Evolutionary conservation across 169 alveolate genomes (phyloP), one percentile per base, ranked within the genome.

Genomic region (Cryptosporidium muris): DNA sequence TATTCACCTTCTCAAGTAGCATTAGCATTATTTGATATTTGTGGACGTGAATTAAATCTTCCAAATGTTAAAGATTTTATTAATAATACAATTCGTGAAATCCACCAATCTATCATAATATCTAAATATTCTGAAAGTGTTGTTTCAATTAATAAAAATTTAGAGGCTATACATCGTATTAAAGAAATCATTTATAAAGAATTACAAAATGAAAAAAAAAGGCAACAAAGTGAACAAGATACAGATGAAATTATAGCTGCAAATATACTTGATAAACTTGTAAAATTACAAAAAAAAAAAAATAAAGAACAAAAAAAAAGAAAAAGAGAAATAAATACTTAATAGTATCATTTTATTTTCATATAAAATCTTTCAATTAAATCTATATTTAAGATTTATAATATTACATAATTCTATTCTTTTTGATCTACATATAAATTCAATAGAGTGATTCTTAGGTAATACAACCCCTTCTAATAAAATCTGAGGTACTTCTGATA

Each of bases 1-100:
- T 74, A 74, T 49, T 58, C 85, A 11, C 85, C 85, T 2, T 74
- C 85, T n/a, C 85, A 74, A 34, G 34, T 74, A 12, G 54, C 85
- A 40, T 47, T 74, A 9, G 45, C 85, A 4, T 68, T 74, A 43
- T 74, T 74, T 56, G 85, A 74, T 56, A 74, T 74, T 34, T 45
- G 74, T 49, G 85, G 74, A 25, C 54, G 67, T 58, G 85, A 74
- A 58, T 63, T 74, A 4, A 74, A 58, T 74, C 48, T 74, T 47
- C 85, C 85, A 7, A 38, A 74, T 74, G 54, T 68, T n/a, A 51
- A 52, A 1, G 85, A 74, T 11, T 74, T 74, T 36, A 34, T 74
- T 9, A 74, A 74, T 48, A 74, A 74, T 37, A 52, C 60, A 25
- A 47, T 74, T 16, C 37, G 62, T 43, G 85, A 74, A 36, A 48